Evolutionary conservation across 1,284 basidiomycete genomes (phyloP), one percentile per base, ranked within the genome.

Genomic region (Grifola frondosa): DNA sequence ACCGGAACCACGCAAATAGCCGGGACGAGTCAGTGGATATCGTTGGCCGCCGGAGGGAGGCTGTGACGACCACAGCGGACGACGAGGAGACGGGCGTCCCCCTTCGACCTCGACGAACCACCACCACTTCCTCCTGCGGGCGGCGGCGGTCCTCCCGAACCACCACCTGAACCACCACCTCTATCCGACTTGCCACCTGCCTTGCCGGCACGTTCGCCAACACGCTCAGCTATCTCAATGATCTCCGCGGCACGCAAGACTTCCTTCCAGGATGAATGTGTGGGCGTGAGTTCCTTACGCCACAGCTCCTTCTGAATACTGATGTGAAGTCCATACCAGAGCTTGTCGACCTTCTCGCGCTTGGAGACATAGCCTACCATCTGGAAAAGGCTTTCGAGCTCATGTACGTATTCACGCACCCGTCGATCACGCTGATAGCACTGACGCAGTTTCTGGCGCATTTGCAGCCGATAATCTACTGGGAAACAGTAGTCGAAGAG

Each of bases 401-500:
- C 59, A 40, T 63, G 57, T 2, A 62, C 43, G 37, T 63, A 72
- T 3, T 58, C 54, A 0, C 43, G 40, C 0, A 64, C 53, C 0
- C 20, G 40, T 5, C 42, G 36, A 0, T 31, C 31, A 0, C 49
- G 33, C 33, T 66, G 65, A 2, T 21, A 3, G 10, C 36, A 37
- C 1, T 37, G 33, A 2, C 39, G 15, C 10, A 63, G 50, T 19
- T 53, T 37, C 7, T 50, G 37, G 0, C 51, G 39, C 37, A 58
- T 51, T 17, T 56, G 40, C 0, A 48, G 20, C 3, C 64, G 52
- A 43, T 64, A 73, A 29, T 71, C 57, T 0, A 63, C 40, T 0
- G 68, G 70, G 59, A 77, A 77, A 37, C 71, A 73, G 42, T 70
- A 67, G 43, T 72, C 61, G 44, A 70, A 75, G 3, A 75, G 37